Conservation (phyloP, 345 rosid species). For the Lepidium aucheri region DNA sequence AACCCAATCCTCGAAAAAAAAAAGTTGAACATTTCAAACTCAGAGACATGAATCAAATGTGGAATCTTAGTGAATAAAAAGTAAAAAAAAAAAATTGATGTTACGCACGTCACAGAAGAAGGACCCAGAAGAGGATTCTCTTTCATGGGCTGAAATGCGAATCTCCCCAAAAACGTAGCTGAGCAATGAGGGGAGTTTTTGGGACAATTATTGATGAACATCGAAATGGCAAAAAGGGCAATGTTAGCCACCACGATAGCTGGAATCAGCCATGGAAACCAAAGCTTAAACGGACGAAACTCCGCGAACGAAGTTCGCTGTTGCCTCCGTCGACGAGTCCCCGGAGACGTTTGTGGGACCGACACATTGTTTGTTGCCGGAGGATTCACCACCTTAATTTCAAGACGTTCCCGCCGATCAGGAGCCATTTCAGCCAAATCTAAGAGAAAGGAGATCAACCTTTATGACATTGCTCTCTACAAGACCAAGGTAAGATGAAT, state of each 20-base stretch:
- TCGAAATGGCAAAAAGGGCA: conserved; percentile 43
- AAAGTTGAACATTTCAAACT: background rate
- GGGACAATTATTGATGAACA: conserved; percentile 89
- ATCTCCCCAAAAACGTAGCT: conserved; percentile 59
- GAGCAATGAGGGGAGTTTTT: conserved; percentile 43
- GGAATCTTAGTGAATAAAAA: background rate
- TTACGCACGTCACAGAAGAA: conserved; percentile 66
- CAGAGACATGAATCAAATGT: background rate
- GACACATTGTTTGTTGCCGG: conserved; percentile 18
- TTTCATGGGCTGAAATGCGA: conserved; percentile 76
- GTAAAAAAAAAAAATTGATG: background rate
- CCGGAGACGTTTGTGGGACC: background rate
- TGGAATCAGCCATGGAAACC: conserved; percentile 82
- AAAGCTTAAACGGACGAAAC: conserved; percentile 49
- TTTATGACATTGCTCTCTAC: conserved; percentile 24
- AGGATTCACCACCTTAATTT: conserved; percentile 45
- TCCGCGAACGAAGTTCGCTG: conserved; percentile 17
- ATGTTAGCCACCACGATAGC: conserved; percentile 53
- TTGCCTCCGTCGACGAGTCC: conserved; percentile 3
- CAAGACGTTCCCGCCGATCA: conserved; percentile 28
- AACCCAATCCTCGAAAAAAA: background rate
- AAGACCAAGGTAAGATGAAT: conserved; percentile 20
- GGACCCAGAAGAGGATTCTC: conserved; percentile 97
- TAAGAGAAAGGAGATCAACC: conserved; percentile 17
- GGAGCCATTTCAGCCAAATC: conserved; percentile 24